A percentile compares a stretch with the other conserved stretches of the same genome.
Conservation (phyloP, 2,329 filamentous ascomycete species). For the Arachnomyces sp. region DNA sequence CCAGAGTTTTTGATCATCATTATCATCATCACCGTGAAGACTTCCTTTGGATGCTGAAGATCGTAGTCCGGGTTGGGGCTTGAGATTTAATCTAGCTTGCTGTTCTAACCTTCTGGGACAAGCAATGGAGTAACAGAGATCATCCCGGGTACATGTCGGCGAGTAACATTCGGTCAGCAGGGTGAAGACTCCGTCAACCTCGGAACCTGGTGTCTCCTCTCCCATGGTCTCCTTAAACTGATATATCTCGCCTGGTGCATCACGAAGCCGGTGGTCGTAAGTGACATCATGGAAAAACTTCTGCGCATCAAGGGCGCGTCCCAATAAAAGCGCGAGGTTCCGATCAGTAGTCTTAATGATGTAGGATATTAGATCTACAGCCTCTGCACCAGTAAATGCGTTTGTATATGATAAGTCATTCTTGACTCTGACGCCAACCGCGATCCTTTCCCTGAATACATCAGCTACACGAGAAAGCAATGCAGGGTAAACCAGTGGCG, state of each 20-base stretch:
- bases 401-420: constrained; percentile 97
- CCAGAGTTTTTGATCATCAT: constrained; percentile 96
- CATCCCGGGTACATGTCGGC: constrained; percentile 90
- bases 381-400: constrained; percentile 90
- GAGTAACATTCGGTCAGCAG: constrained; percentile 96
- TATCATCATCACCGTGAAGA: constrained; percentile 79
- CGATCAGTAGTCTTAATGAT: constrained; percentile 96
- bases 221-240: constrained; percentile 91
- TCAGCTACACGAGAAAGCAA: constrained; percentile 88
- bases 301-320: constrained; percentile 87
- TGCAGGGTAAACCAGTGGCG: constrained; percentile 88
- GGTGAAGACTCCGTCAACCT: constrained; percentile 94
- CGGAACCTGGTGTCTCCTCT: constrained; percentile 59
- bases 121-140: constrained; percentile 95
- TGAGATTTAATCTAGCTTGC: constrained; percentile 86
- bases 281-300: constrained; percentile 99
- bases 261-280: constrained; percentile 89
- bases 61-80: constrained; percentile 81
- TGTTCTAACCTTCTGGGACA: constrained; percentile 91
- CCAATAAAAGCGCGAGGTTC: constrained; percentile 83
- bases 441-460: constrained; percentile 83
- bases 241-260: constrained; percentile 91
- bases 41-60: constrained; percentile 61
- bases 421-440: constrained; percentile 81
- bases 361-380: constrained; percentile 88